A percentile compares a stretch with the other conserved stretches of the same genome.
Conservation (phyloP, 331 rosid genomes). For the Malus hybrid region DNA sequence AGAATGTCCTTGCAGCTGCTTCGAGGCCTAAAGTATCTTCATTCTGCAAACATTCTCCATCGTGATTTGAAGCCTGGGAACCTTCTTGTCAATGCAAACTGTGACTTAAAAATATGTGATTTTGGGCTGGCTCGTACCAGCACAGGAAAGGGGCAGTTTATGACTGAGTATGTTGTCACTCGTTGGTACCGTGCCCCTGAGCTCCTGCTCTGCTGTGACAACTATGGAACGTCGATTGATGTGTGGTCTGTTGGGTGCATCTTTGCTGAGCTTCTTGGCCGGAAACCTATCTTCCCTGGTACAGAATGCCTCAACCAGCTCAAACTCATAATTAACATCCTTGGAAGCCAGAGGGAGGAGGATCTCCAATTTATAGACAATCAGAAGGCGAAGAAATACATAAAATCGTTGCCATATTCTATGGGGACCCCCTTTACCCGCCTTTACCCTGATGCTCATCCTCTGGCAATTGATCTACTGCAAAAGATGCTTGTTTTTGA, state of each 20-base stretch:
- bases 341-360: conserved; percentile 80
- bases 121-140: conserved; percentile 76
- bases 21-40: conserved; percentile 75
- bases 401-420: conserved; percentile 47
- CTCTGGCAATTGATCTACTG: conserved; percentile 65
- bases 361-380: conserved; percentile 75
- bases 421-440: conserved; percentile 41
- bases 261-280: conserved; percentile 76
- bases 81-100: conserved; percentile 73
- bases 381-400: conserved; percentile 61
- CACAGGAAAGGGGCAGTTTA: conserved; percentile 68
- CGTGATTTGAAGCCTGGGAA: conserved; percentile 89
- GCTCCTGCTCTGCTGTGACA: conserved; percentile 82
- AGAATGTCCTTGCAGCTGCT: conserved; percentile 52
- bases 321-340: conserved; percentile 58
- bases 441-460: conserved; percentile 64
- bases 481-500: conserved; percentile 78
- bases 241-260: conserved; percentile 91
- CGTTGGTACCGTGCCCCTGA: conserved; percentile 89
- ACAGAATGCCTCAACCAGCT: conserved; percentile 79
- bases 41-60: conserved; percentile 86
- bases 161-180: conserved; percentile 88
- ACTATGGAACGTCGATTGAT: conserved; percentile 70
- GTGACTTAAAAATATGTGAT: conserved; percentile 85
- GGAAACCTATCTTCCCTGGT: conserved; percentile 72